A percentile compares a stretch with the other conserved stretches of the same genome.
Conservation (phyloP, 2,329 filamentous ascomycete genomes). For the Intubia oerlemansii region DNA sequence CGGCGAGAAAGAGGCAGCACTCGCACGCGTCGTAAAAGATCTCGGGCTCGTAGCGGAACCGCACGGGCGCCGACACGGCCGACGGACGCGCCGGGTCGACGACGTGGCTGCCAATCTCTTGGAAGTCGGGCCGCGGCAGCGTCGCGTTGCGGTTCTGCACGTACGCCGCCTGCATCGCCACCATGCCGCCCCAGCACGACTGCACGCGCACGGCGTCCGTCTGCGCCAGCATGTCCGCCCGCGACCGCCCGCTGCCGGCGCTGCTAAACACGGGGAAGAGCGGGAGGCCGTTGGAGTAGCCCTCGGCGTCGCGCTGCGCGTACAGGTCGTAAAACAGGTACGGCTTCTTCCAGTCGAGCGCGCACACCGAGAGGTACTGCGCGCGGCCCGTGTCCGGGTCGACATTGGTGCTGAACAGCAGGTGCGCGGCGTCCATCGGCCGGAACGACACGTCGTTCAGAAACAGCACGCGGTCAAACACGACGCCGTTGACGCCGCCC, state of each 20-base stretch:
- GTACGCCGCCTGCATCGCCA: conserved; percentile 38
- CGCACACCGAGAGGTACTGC: conserved; percentile 47
- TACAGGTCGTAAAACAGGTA: conserved; percentile 56
- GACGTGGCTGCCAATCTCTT: conserved; percentile 13
- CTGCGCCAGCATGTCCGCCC: conserved; percentile 39
- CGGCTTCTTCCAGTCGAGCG: conserved; percentile 46
- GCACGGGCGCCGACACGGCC: conserved; percentile 18
- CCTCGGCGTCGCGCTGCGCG: conserved; percentile 45
- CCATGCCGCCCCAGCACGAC: conserved; percentile 64
- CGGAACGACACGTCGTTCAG: conserved; percentile 43
- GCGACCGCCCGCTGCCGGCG: conserved; percentile 28
- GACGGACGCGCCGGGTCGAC: conserved; percentile 14
- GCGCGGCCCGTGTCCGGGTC: conserved; percentile 28
- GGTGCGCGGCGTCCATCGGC: conserved; percentile 27
- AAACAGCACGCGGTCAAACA: conserved; percentile 37
- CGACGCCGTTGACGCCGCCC: conserved; percentile 15
- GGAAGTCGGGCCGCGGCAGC: conserved; percentile 15
- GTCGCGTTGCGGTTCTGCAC: conserved; percentile 22
- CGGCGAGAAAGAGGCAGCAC: conserved; percentile 36
- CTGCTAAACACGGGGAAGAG: conserved; percentile 47
- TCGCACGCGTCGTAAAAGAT: conserved; percentile 42
- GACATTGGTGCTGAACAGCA: conserved; percentile 40
- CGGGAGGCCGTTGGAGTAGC: conserved; percentile 38
- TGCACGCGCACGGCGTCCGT: conserved; percentile 45
- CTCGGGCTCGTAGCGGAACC: conserved; percentile 36